These are phyloP conservation scores for Thielaviopsis ethacetica DNA, from an alignment of 2,329 filamentous ascomycete genomes.

Conservation along the genomic window DNA sequence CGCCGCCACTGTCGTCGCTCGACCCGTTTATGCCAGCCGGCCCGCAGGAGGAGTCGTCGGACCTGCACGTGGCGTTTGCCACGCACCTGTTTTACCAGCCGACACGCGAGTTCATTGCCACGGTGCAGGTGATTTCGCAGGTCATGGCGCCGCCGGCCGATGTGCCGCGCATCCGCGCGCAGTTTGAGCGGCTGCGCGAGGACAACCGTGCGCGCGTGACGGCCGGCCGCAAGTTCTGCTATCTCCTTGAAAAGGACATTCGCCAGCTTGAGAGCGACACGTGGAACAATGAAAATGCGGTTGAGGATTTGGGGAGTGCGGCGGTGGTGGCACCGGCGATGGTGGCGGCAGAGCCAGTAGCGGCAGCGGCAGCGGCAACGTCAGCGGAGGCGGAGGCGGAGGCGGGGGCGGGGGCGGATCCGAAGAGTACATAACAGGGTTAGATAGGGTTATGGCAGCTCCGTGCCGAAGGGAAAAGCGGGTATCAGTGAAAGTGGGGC, in stretches of 20 bases:
- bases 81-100: slow-evolving; percentile 6
- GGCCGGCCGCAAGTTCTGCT: slow-evolving; percentile 10
- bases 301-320: slow-evolving; percentile 45
- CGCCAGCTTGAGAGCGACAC: slow-evolving; percentile 48
- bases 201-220: slow-evolving; percentile 1
- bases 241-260: slow-evolving; percentile 37
- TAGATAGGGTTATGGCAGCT: too few species aligned
- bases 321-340: background rate
- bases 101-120: slow-evolving; percentile 7
- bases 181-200: background rate
- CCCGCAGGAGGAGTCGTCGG: background rate
- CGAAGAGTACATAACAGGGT: too few species aligned
- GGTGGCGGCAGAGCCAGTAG: background rate
- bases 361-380: too few species aligned
- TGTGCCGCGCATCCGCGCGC: background rate
- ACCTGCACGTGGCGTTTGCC: slow-evolving; percentile 1
- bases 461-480: too few species aligned
- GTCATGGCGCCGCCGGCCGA: background rate
- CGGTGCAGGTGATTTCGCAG: slow-evolving; percentile 2
- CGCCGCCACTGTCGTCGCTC: background rate
- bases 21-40: background rate
- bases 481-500: too few species aligned
- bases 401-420: too few species aligned
- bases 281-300: slow-evolving; percentile 56
- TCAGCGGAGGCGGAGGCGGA: too few species aligned